phyloP scores from a whole-genome alignment of 2,329 filamentous ascomycete species.

The Botrytis deweyae region DNA sequence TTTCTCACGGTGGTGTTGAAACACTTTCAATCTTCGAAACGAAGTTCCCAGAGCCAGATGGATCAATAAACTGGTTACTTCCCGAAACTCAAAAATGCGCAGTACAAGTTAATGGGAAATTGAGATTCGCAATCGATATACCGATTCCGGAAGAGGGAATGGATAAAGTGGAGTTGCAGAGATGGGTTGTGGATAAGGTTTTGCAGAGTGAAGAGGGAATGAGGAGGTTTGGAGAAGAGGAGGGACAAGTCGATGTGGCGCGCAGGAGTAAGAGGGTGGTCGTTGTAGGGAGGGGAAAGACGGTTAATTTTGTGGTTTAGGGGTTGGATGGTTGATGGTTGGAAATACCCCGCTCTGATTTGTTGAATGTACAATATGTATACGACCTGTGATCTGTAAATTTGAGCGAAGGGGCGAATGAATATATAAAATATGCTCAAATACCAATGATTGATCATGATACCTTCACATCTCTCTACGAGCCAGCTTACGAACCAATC shows the following conservation, averaged over 20 bases:
- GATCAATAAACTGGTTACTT: conserved; percentile 50
- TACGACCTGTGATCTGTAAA: background rate
- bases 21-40: conserved; percentile 44
- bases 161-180: conserved; percentile 47
- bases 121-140: conserved; percentile 67
- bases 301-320: conserved; percentile 70
- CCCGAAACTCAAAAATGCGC: conserved; percentile 56
- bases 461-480: background rate
- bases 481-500: background rate
- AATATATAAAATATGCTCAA: background rate
- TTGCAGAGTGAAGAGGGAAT: conserved; percentile 60
- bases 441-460: background rate
- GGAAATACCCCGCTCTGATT: background rate
- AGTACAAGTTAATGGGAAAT: conserved; percentile 79
- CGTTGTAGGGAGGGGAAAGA: conserved; percentile 63
- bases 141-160: conserved; percentile 49
- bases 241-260: conserved; percentile 45
- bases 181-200: conserved; percentile 63
- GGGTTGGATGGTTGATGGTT: background rate
- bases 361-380: background rate
- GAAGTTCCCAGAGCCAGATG: conserved; percentile 60
- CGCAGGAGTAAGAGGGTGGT: conserved; percentile 64
- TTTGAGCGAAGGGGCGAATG: background rate
- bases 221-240: conserved; percentile 47
- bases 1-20: conserved; percentile 31